Evolutionary conservation across 495 filamentous ascomycete species (phyloP), one percentile per base, ranked within the genome.

Genomic region (Friedmanniomyces simplex): DNA sequence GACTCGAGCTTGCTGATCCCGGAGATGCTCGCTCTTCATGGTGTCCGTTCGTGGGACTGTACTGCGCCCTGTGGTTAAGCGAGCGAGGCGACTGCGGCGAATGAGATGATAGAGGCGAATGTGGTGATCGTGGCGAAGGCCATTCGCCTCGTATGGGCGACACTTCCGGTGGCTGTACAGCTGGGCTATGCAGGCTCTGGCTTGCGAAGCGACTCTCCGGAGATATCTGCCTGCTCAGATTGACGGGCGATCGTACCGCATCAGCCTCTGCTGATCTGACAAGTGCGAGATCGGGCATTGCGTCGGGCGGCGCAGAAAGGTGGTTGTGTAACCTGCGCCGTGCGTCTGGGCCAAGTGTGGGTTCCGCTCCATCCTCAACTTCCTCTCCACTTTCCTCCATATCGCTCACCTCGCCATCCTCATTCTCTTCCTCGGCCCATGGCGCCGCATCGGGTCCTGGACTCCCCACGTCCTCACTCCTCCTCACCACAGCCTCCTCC

Each of bases 361-460:
- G 51, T 34, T 45, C 48, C 39, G 26, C 48, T 42, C 26, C 30
- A 26, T 20, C 2, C 28, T 28, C n/a, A 24, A 8, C 50, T 5
- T 41, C 22, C 5, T 54, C 57, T 1, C 18, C 50, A 18, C 53
- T 50, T 8, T 55, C 58, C 7, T 60, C 52, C 21, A 57, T 21
- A 37, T 61, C 59, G 47, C 59, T 57, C 12, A 61, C 59, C 20
- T 57, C 53, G 41, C 28, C 20, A 8, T 52, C 42, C 5, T 48
- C 43, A 12, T 52, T n/a, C 13, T 52, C 55, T 18, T 14, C 30
- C 20, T 24, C 28, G n/a, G 20, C 41, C 5, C 13, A 16, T 1
- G 32, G 34, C 18, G 21, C 24, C 10, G 39, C 24, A 52, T 36
- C 49, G 10, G 52, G 41, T 10, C 28, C 32, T 43, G 47, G 49